Evolutionary conservation across 1,284 basidiomycete genomes (phyloP).

Genomic region (Ceratobasidium sp.): DNA sequence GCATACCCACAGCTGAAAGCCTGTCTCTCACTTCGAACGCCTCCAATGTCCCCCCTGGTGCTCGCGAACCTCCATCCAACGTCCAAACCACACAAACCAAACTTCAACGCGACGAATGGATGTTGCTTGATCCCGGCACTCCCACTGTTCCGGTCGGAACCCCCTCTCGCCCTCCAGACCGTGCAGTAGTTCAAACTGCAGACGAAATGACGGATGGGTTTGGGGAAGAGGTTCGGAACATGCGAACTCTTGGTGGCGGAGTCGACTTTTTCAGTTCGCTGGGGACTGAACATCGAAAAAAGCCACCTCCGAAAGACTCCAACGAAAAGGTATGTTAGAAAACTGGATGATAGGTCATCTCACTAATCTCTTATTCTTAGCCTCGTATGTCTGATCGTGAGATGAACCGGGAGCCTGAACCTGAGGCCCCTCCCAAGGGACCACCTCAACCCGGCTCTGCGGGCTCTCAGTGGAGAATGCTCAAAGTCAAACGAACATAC

Average conservation of each 20-base stretch:
- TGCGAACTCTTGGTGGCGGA: constrained; percentile 59
- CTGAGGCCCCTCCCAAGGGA: constrained; percentile 55
- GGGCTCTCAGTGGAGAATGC: constrained; percentile 97
- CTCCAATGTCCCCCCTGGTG: constrained; percentile 53
- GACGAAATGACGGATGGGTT: constrained; percentile 73
- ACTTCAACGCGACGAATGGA: constrained; percentile 85
- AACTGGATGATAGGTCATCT: neutral
- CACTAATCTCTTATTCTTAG: constrained; percentile 50
- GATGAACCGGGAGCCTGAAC: constrained; percentile 76
- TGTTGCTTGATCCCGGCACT: constrained; percentile 65
- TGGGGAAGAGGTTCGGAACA: constrained; percentile 61
- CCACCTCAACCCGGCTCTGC: constrained; percentile 78
- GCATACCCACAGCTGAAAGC: constrained; percentile 81
- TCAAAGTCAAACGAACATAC: constrained; percentile 88
- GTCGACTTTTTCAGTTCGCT: constrained; percentile 87
- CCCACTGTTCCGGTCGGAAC: constrained; percentile 42
- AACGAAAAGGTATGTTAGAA: constrained; percentile 62
- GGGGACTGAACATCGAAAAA: constrained; percentile 76
- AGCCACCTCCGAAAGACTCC: constrained; percentile 60
- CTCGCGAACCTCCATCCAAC: constrained; percentile 55
- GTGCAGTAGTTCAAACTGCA: constrained; percentile 41
- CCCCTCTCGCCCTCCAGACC: constrained; percentile 44
- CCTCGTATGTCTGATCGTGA: constrained; percentile 72
- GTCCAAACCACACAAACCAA: constrained; percentile 55
- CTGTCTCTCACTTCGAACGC: constrained; percentile 71